These are phyloP conservation scores for Colletotrichum truncatum DNA, from an alignment of 2,329 filamentous ascomycete species.

Conservation along the genomic window DNA sequence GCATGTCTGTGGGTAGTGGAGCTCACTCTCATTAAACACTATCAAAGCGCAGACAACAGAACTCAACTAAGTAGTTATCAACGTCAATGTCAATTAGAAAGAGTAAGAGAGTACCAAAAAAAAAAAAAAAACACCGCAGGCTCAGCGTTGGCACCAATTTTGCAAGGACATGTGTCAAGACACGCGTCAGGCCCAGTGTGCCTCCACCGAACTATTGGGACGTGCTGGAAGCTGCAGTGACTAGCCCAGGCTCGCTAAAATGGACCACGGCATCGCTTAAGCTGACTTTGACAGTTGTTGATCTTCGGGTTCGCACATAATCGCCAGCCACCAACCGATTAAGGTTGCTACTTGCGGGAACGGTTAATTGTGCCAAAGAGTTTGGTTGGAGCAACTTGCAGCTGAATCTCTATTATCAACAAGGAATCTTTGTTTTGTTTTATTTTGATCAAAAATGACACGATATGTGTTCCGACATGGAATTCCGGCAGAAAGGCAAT, in stretches of 20 bases:
- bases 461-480: background rate
- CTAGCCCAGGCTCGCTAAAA: background rate
- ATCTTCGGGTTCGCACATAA: background rate
- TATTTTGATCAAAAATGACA: background rate
- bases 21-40: background rate
- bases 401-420: background rate
- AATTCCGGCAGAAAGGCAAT: background rate
- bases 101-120: no score
- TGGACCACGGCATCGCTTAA: slow-evolving; percentile 9
- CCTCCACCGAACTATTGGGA: slow-evolving; percentile 29
- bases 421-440: background rate
- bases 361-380: background rate
- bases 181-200: background rate
- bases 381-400: background rate
- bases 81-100: no score
- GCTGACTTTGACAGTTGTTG: slow-evolving; percentile 14
- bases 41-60: background rate
- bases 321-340: no score
- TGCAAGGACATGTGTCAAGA: slow-evolving; percentile 20
- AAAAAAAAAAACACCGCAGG: background rate
- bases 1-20: background rate
- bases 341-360: background rate
- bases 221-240: slow-evolving; percentile 12
- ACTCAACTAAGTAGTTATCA: no score
- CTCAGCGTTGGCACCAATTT: background rate